These are phyloP conservation scores for Penicillium antarcticum DNA, from an alignment of 495 filamentous ascomycete species.

Conservation along the genomic window DNA sequence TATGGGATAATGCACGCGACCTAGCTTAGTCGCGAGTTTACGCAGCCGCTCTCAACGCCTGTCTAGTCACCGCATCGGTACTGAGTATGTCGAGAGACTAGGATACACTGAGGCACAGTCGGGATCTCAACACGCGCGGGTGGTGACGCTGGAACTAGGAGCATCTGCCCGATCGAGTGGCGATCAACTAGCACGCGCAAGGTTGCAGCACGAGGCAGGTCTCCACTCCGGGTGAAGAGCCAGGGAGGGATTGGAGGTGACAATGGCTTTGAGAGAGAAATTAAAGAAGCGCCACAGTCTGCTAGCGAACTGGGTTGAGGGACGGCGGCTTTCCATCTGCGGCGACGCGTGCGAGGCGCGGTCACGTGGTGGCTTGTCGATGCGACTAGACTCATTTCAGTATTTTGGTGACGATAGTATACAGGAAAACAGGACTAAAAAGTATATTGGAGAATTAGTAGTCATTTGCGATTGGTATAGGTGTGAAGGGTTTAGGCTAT, in stretches of 20 bases:
- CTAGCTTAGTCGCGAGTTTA: conserved; percentile 16
- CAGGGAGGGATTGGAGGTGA: neutral
- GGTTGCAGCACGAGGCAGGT: conserved; percentile 24
- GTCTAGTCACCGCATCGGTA: conserved; percentile 22
- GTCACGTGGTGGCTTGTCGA: conserved; percentile 29
- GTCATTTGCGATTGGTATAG: neutral
- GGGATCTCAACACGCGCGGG: conserved; percentile 16
- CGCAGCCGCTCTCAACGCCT: conserved; percentile 22
- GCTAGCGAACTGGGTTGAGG: conserved; percentile 8
- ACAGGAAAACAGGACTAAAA: neutral
- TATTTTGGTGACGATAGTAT: neutral
- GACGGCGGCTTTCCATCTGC: conserved; percentile 14
- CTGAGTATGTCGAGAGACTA: conserved; percentile 9
- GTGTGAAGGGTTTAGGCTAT: neutral
- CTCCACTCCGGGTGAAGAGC: neutral
- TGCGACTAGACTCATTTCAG: neutral
- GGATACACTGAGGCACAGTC: conserved; percentile 9
- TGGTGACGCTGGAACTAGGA: conserved; percentile 9
- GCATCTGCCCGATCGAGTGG: conserved; percentile 24
- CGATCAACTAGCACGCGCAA: conserved; percentile 28
- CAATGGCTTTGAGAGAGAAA: neutral
- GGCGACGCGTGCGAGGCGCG: conserved; percentile 38
- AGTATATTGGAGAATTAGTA: neutral
- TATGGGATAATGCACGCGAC: conserved; percentile 10
- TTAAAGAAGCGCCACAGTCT: conserved; percentile 8